These are phyloP conservation scores for Anthracocystis panici-leucophaei DNA, from an alignment of 1,284 basidiomycete genomes.

Conservation along the genomic window DNA sequence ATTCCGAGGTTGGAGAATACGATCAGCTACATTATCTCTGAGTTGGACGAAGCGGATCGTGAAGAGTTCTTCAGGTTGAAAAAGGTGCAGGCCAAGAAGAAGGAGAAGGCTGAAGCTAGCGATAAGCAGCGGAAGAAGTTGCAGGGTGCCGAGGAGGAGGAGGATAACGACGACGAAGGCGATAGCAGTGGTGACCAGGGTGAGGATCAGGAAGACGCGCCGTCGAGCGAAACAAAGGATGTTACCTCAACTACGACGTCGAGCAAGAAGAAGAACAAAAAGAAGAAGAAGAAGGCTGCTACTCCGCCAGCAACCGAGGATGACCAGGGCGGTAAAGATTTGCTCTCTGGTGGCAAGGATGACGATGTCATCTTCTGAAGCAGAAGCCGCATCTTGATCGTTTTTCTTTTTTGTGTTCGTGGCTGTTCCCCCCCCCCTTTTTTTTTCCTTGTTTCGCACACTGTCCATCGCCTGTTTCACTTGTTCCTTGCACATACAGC, in stretches of 20 bases:
- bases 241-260: not conserved
- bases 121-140: constrained; percentile 22
- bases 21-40: constrained; percentile 73
- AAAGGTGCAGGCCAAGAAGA: constrained; percentile 67
- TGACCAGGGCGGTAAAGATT: constrained; percentile 44
- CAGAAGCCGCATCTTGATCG: no score
- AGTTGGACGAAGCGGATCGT: constrained; percentile 68
- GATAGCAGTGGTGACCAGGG: constrained; percentile 13
- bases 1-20: constrained; percentile 97
- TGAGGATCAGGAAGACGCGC: not conserved
- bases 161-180: constrained; percentile 10
- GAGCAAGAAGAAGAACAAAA: constrained; percentile 29
- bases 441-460: not conserved
- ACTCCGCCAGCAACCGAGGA: constrained; percentile 14
- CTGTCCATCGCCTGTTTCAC: not conserved
- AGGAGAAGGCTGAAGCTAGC: constrained; percentile 54
- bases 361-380: constrained; percentile 67
- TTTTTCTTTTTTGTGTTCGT: not conserved
- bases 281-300: constrained; percentile 20
- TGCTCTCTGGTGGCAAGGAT: constrained; percentile 66
- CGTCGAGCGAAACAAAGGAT: not conserved
- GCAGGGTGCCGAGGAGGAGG: constrained; percentile 12
- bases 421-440: not conserved
- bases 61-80: constrained; percentile 70
- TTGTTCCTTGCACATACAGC: not conserved